Percentiles rank a stretch among this genome's conserved stretches.
Conservation (phyloP, 352 stramenopile genomes). For the Phytophthora boehmeriae region DNA sequence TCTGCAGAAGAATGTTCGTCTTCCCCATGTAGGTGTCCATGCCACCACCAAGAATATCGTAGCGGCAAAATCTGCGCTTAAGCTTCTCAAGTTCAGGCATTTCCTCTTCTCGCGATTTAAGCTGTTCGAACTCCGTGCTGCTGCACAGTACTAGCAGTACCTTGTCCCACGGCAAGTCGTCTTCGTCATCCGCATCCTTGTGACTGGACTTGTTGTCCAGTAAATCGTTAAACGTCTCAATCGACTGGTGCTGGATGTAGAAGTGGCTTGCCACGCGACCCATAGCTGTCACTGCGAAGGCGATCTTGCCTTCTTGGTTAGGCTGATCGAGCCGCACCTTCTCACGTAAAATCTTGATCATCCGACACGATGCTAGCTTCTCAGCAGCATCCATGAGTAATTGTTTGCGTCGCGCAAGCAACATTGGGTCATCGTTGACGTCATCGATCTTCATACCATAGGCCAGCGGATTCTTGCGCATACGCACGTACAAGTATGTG, state of each 20-base stretch:
- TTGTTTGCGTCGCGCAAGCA: conserved; percentile 72
- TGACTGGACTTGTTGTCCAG: conserved; percentile 70
- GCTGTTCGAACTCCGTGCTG: conserved; percentile 95
- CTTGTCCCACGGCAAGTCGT: conserved; percentile 73
- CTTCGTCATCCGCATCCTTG: conserved; percentile 35
- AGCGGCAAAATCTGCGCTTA: conserved; percentile 84
- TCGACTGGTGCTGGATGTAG: conserved; percentile 98
- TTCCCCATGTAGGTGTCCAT: conserved; percentile 95
- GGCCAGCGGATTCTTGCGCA: conserved; percentile 97
- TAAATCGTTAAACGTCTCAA: conserved; percentile 98
- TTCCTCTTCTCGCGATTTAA: conserved; percentile 96
- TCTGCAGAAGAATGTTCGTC: conserved; percentile 97
- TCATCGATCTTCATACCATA: conserved; percentile 98
- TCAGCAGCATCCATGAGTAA: conserved; percentile 78
- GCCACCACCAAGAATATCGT: conserved; percentile 90
- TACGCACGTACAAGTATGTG: conserved; percentile 99
- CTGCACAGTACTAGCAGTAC: conserved; percentile 75
- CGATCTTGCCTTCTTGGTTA: conserved; percentile 48
- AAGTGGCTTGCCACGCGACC: conserved; percentile 98
- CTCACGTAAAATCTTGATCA: conserved; percentile 84
- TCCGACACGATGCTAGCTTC: conserved; percentile 76
- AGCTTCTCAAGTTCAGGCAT: conserved; percentile 94
- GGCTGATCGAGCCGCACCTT: conserved; percentile 43
- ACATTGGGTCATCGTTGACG: conserved; percentile 88
- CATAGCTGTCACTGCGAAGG: conserved; percentile 95